A percentile compares a stretch with the other conserved stretches of the same genome.
phyloP scores from a whole-genome alignment of 192 early-diverging fungal genomes.

The Mortierella alpina region DNA sequence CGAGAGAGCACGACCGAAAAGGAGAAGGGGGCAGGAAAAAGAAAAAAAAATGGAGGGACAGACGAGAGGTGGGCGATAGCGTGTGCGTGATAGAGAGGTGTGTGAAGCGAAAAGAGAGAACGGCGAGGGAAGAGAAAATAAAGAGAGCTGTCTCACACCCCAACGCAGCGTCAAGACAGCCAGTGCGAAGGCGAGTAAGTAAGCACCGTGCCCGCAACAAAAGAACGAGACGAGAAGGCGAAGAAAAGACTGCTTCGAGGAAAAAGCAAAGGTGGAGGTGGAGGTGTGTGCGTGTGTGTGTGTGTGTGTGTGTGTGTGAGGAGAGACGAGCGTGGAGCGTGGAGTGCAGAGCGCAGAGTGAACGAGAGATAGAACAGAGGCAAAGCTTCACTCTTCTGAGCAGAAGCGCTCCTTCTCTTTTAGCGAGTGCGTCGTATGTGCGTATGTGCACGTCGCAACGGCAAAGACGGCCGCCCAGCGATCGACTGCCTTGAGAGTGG shows the following conservation, averaged over 20 bases:
- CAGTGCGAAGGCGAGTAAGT: too few relatives aligned
- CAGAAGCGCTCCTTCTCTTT: too few relatives aligned
- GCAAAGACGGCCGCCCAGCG: too few relatives aligned
- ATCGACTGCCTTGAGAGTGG: too few relatives aligned
- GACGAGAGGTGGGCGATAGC: neutral
- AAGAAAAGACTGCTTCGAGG: too few relatives aligned
- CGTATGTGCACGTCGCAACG: too few relatives aligned
- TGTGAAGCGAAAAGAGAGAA: neutral
- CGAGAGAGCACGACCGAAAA: neutral
- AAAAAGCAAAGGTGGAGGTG: neutral
- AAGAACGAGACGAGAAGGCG: too few relatives aligned
- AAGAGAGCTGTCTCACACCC: neutral
- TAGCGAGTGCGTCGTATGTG: too few relatives aligned
- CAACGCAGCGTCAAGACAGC: neutral
- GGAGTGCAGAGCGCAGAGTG: neutral
- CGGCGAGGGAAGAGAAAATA: neutral
- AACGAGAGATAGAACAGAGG: conserved; percentile 2
- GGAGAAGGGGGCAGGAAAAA: neutral
- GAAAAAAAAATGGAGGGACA: neutral
- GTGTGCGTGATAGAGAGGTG: neutral
- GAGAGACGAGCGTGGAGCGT: neutral
- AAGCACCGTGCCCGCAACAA: too few relatives aligned
- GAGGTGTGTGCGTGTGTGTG: conserved; percentile 1
- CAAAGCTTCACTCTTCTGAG: neutral
- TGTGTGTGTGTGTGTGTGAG: neutral